Conservation (phyloP, 495 filamentous ascomycete species). For the Neurospora discreta region DNA sequence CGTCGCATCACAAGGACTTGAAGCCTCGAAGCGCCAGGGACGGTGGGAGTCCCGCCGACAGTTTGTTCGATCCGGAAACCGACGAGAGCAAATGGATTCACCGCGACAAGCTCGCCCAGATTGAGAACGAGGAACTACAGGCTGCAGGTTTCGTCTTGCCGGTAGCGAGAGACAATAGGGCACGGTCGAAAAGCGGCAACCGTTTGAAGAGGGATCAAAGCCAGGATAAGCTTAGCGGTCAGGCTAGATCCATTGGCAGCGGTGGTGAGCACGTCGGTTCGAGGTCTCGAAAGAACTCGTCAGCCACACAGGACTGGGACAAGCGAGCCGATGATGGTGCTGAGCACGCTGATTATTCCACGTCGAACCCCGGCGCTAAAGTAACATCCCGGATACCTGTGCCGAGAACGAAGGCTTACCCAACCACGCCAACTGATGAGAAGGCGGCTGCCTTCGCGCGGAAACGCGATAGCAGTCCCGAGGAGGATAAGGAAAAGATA, state of each 20-base stretch:
- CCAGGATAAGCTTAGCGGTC: constrained; percentile 19
- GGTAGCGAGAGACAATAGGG: constrained; percentile 37
- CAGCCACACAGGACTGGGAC: constrained; percentile 10
- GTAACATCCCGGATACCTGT: constrained; percentile 70
- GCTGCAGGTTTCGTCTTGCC: constrained; percentile 70
- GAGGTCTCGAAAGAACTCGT: constrained; percentile 38
- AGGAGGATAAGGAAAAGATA: constrained; percentile 45
- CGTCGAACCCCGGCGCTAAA: constrained; percentile 26
- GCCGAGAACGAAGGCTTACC: constrained; percentile 47
- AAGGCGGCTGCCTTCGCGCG: constrained; percentile 39
- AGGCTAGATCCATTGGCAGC: constrained; percentile 12
- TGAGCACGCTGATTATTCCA: constrained; percentile 41
- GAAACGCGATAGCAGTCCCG: constrained; percentile 46
- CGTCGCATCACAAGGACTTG: constrained; percentile 19
- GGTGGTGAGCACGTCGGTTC: constrained; percentile 13
- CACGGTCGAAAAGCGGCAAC: constrained; percentile 33
- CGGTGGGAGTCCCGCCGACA: constrained; percentile 45
- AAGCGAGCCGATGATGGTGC: constrained; percentile 58
- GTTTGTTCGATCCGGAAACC: constrained; percentile 44
- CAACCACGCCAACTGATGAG: not conserved
- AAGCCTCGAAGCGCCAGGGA: constrained; percentile 41
- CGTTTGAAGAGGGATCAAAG: constrained; percentile 38
- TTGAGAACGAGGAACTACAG: constrained; percentile 87
- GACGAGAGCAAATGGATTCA: constrained; percentile 70
- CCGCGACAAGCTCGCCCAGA: constrained; percentile 84